Conservation (phyloP, 305 asterid genomes). For the Rubia occidens region DNA sequence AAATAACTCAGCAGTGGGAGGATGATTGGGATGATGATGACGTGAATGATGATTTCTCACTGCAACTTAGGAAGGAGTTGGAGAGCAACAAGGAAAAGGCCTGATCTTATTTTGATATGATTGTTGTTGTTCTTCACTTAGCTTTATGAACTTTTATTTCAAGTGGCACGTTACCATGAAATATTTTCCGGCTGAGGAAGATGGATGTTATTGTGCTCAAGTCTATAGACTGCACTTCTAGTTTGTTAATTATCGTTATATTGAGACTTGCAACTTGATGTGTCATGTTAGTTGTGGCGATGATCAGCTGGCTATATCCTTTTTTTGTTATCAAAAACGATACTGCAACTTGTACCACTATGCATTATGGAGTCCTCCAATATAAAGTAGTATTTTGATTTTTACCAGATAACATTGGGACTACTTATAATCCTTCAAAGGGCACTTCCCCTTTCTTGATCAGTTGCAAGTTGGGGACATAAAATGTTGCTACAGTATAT, state of each 20-base stretch:
- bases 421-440: no score
- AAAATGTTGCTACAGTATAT: no score
- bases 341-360: not conserved
- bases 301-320: not conserved
- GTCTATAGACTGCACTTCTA: not conserved
- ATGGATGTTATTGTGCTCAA: not conserved
- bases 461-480: no score
- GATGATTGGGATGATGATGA: constrained; percentile 99
- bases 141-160: not conserved
- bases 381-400: no score
- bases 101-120: constrained; percentile 7
- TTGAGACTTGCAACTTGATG: not conserved
- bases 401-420: no score
- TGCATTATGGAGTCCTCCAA: no score
- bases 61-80: constrained; percentile 85
- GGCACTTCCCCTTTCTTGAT: no score
- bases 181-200: not conserved
- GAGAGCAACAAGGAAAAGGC: constrained; percentile 57
- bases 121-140: not conserved
- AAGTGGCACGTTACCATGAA: not conserved
- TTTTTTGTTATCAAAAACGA: not conserved
- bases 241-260: not conserved
- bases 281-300: not conserved
- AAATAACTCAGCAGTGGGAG: constrained; percentile 88
- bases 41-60: constrained; percentile 84